These are phyloP conservation scores for Closterium sp. DNA, from an alignment of 139 green algal genomes.

Conservation along the genomic window DNA sequence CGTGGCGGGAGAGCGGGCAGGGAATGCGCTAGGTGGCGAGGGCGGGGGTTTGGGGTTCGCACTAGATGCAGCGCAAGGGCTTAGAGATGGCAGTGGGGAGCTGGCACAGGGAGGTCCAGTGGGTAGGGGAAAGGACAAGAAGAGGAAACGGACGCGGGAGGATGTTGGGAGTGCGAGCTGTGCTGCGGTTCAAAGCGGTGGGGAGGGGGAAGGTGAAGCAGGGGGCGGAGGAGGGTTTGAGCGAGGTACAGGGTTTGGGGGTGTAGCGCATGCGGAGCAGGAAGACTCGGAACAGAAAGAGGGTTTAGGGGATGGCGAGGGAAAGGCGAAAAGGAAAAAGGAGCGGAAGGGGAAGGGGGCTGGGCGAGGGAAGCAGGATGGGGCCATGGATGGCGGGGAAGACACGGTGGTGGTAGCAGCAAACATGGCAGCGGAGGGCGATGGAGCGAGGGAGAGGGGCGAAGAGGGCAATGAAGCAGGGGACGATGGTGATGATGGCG, in stretches of 20 bases:
- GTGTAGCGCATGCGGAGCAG: not conserved
- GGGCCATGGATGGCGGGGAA: not conserved
- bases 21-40: not conserved
- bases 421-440: not conserved
- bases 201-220: not conserved
- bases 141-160: not conserved
- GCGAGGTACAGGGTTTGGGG: not conserved
- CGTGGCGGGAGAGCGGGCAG: not conserved
- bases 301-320: not conserved
- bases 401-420: not conserved
- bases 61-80: not conserved
- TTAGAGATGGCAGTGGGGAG: not conserved
- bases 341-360: not conserved
- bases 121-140: not conserved
- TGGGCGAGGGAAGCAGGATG: conserved; percentile 8
- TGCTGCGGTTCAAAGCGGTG: not conserved
- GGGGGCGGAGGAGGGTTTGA: not conserved
- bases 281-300: not conserved
- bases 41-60: not conserved
- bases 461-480: not conserved
- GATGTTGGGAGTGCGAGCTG: not conserved
- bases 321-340: conserved; percentile 27
- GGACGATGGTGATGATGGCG: not conserved
- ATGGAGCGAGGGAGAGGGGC: conserved; percentile 10
- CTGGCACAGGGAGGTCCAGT: not conserved